Conservation (phyloP, 2,329 filamentous ascomycete species). For the Xylariales sp. region DNA sequence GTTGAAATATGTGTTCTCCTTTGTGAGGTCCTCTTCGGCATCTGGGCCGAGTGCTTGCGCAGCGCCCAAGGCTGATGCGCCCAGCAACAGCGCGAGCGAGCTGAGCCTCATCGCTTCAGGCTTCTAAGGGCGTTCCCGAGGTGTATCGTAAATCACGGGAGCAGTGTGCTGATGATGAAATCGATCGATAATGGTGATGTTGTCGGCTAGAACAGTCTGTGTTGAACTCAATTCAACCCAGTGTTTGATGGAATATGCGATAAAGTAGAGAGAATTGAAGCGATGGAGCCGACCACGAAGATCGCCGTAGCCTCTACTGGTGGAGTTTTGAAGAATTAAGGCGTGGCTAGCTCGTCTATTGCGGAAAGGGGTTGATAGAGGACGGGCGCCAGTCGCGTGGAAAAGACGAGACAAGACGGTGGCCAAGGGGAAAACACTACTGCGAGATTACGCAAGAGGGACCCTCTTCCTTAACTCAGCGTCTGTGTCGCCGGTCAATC, state of each 20-base stretch:
- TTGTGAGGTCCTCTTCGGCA: slow-evolving; percentile 30
- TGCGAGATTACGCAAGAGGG: slow-evolving; percentile 6
- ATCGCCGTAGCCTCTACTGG: background rate
- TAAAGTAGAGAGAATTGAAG: too few relatives aligned
- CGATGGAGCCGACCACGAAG: background rate
- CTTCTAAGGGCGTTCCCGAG: slow-evolving; percentile 7
- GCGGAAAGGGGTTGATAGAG: slow-evolving; percentile 1
- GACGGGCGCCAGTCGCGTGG: background rate
- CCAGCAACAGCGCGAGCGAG: slow-evolving; percentile 41
- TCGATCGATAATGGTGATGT: too few relatives aligned
- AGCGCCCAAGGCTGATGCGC: slow-evolving; percentile 36
- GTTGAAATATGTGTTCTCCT: slow-evolving; percentile 58
- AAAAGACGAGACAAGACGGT: slow-evolving; percentile 1
- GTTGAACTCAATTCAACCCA: too few relatives aligned
- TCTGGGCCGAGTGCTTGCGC: slow-evolving; percentile 30
- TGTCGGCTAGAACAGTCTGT: too few relatives aligned
- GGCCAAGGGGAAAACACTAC: slow-evolving; percentile 3
- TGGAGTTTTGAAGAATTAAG: too few relatives aligned
- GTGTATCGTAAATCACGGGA: too few relatives aligned
- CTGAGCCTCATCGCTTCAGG: slow-evolving; percentile 37
- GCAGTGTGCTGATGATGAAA: too few relatives aligned
- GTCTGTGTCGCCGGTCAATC: too few relatives aligned
- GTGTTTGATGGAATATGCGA: too few relatives aligned
- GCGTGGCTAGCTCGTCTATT: too few relatives aligned
- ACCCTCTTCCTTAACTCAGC: too few relatives aligned